These are phyloP conservation scores for Colletotrichum chlorophyti DNA, from an alignment of 2,329 filamentous ascomycete genomes.

Conservation along the genomic window DNA sequence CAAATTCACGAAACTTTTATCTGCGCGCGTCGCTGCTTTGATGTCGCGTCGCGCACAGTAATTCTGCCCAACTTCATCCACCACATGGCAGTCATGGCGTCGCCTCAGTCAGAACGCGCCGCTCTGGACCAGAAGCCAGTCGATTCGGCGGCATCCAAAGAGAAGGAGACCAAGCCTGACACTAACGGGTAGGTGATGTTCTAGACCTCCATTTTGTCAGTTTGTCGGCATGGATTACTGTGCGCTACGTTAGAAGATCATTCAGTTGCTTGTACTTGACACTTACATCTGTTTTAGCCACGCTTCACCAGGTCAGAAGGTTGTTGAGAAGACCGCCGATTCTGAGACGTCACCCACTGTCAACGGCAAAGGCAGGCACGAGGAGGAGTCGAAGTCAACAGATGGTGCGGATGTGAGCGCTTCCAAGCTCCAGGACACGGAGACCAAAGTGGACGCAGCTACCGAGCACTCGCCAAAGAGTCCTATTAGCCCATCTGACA, in stretches of 20 bases:
- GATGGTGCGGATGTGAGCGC: not conserved
- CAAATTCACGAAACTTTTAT: not conserved
- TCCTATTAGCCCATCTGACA: not conserved
- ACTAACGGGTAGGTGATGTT: constrained; percentile 47
- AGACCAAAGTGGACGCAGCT: not conserved
- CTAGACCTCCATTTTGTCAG: not conserved
- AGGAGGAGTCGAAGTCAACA: constrained; percentile 28
- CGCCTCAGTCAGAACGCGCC: constrained; percentile 50
- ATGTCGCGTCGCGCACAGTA: constrained; percentile 44
- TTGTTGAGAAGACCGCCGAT: constrained; percentile 28
- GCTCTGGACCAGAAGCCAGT: constrained; percentile 55
- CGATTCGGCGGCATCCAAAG: constrained; percentile 36
- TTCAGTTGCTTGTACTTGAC: constrained; percentile 11
- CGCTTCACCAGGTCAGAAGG: constrained; percentile 33
- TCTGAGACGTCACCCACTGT: constrained; percentile 32
- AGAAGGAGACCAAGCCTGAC: constrained; percentile 41
- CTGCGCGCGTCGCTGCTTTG: constrained; percentile 33
- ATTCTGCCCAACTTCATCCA: constrained; percentile 35
- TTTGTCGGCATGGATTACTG: constrained; percentile 22
- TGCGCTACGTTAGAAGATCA: no score
- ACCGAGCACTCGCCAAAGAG: constrained; percentile 1
- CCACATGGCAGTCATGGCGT: constrained; percentile 62
- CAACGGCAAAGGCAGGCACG: constrained; percentile 34
- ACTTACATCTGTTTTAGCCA: constrained; percentile 33
- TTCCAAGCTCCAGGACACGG: constrained; percentile 11